Evolutionary conservation across 257 asterid species (phyloP).

Genomic region (Fraxinus pennsylvanica): DNA sequence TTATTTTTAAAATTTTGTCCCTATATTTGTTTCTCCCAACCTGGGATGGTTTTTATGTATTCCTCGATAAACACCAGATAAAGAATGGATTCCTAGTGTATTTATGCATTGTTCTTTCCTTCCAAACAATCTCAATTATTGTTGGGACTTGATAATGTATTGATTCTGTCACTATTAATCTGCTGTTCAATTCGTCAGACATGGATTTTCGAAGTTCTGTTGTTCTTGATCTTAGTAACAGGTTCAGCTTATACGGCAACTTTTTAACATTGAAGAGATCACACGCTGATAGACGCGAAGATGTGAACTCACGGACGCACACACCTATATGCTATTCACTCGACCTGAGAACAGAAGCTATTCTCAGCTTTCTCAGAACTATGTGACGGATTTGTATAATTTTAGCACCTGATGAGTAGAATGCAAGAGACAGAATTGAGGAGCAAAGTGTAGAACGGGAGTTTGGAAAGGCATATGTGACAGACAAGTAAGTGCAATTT

Average conservation of each 20-base stretch:
- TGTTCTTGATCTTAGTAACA: background rate
- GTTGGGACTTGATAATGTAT: background rate
- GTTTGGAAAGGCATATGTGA: background rate
- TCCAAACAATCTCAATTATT: background rate
- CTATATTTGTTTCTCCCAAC: background rate
- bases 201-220: background rate
- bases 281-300: too few relatives aligned
- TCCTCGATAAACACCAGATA: constrained; percentile 1
- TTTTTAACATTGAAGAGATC: background rate
- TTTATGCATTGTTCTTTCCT: constrained; percentile 21
- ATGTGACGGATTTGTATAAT: too few relatives aligned
- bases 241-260: background rate
- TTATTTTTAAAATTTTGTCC: background rate
- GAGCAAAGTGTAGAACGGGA: background rate
- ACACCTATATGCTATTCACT: too few relatives aligned
- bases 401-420: background rate
- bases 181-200: background rate
- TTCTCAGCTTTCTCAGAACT: too few relatives aligned
- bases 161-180: background rate
- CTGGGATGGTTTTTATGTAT: background rate
- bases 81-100: background rate
- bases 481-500: too few relatives aligned
- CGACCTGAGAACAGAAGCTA: background rate
- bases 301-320: too few relatives aligned
- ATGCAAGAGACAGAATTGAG: background rate